Base-by-base conservation (phyloP, 2,329 filamentous ascomycete genomes). In the Chaetomium sp. region DNA sequence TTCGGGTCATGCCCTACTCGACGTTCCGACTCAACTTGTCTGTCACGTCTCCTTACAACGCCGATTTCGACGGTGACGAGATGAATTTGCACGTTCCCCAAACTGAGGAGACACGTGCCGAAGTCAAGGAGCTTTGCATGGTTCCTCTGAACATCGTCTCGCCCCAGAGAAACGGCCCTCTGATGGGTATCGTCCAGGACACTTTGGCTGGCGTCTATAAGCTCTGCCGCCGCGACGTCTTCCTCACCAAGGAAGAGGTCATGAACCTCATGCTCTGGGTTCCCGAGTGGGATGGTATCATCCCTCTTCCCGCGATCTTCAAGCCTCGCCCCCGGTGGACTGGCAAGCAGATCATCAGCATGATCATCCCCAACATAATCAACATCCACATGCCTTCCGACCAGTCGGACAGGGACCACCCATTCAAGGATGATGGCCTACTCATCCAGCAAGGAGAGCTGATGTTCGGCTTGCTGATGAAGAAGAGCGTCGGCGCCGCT, bases 71-170 rank as follows among this genome's bases (percentile, higher is more conserved):
- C 75, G 95, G 95, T 80, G 95, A 99, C 77, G 95, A 99, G 79
- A 99, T 99, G 95, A 99, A 99, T 76, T 87, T 99, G 80, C 95
- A 99, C 85, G 96, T 99, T 60, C 96, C 95, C 4, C 95, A 99
- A 75, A 95, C 91, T 45, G 93, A 99, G 75, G 96, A 99, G 78
- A 96, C 96, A 38, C 90, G 95, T 66, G 93, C 96, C 54, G 95
- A 99, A 78, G 87, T 99, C 71, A 92, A 88, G 77, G 90, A 98
- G 75, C 86, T 99, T 16, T 98, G 94, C 77, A 90, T 98, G 85
- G 95, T 99, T n/a, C 95, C 95, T 0, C 86, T 95, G 72, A 97
- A 99, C 78, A 98, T 99, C 73, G 96, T 99, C 10, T 99, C 96
- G 1, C 95, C 95, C 4, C 95, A 99, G 78, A 89, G 93, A 75